Conservation (phyloP, 345 rosid species). For the Excoecaria agallocha region DNA sequence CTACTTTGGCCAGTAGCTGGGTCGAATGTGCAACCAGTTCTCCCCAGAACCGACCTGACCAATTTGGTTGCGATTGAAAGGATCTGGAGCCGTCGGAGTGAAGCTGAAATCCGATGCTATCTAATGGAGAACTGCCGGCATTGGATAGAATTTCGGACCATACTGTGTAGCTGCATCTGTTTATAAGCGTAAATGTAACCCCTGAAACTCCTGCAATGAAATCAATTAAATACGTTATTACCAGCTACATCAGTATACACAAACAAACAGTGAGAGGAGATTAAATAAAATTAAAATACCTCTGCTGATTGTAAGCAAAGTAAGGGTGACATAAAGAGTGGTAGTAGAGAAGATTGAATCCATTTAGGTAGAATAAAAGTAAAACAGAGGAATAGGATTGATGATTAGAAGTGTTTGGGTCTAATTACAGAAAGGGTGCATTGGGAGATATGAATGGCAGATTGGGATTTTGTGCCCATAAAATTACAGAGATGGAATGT, state of each 20-base stretch:
- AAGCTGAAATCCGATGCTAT: constrained; percentile 29
- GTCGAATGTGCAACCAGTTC: constrained; percentile 31
- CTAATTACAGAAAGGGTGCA: background rate
- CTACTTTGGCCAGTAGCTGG: constrained; percentile 21
- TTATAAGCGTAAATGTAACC: constrained; percentile 25
- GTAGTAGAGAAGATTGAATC: constrained; percentile 15
- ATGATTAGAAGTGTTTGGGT: background rate
- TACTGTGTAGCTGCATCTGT: constrained; percentile 29
- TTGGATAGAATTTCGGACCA: constrained; percentile 36
- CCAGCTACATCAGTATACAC: background rate
- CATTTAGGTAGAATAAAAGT: constrained; percentile 19
- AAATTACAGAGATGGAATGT: background rate
- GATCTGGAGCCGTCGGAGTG: constrained; percentile 21
- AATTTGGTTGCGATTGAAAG: constrained; percentile 25
- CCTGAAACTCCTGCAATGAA: constrained; percentile 11
- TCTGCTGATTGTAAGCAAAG: constrained; percentile 30
- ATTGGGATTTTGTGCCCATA: background rate
- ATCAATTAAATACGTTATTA: background rate
- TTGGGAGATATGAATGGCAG: background rate
- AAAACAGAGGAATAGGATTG: background rate
- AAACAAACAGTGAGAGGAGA: background rate
- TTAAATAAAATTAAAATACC: constrained; percentile 28
- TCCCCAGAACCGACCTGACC: constrained; percentile 37
- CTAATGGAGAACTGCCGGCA: constrained; percentile 26
- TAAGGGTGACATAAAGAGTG: constrained; percentile 24